Percentiles rank a stretch among this genome's conserved stretches.
Evolutionary conservation across 140 eudicot genomes (phyloP).

Genomic region (Ambrosia hybrid): DNA sequence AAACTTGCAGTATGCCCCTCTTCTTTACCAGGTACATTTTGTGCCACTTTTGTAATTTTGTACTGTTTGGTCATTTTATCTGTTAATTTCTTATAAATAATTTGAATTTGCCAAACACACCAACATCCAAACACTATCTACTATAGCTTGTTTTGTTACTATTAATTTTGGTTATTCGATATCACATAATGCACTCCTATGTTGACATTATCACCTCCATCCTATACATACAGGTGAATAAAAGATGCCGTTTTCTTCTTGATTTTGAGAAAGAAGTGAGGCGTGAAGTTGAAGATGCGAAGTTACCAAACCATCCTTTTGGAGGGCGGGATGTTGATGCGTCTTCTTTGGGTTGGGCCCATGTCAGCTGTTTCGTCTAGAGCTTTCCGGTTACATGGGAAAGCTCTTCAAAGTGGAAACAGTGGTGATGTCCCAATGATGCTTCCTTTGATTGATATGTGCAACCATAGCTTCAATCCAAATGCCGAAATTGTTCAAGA

Average conservation of each 20-base stretch:
- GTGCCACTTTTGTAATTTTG: too few species aligned
- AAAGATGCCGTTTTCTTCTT: conserved; percentile 95
- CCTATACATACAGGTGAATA: conserved; percentile 59
- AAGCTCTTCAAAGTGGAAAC: conserved; percentile 51
- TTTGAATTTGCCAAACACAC: too few species aligned
- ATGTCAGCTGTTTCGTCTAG: conserved; percentile 97
- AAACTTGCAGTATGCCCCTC: conserved; percentile 91
- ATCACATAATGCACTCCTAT: too few species aligned
- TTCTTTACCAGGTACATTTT: conserved; percentile 78
- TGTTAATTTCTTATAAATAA: too few species aligned
- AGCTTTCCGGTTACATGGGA: conserved; percentile 81
- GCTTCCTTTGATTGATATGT: conserved; percentile 97
- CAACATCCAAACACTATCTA: too few species aligned
- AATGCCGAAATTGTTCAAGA: conserved; percentile 90
- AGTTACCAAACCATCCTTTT: conserved; percentile 65
- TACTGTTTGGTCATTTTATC: too few species aligned
- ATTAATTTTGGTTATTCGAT: too few species aligned
- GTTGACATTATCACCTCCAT: neutral
- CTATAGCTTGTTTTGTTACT: too few species aligned
- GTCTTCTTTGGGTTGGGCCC: conserved; percentile 96
- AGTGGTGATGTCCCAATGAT: conserved; percentile 64
- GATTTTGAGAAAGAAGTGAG: conserved; percentile 80
- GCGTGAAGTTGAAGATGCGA: conserved; percentile 51
- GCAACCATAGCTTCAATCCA: conserved; percentile 91
- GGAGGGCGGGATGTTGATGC: conserved; percentile 80